Percentiles rank a stretch among this genome's conserved stretches.
These are phyloP conservation scores for Hyaloscypha bicolor DNA, from an alignment of 495 filamentous ascomycete species.

Conservation along the genomic window DNA sequence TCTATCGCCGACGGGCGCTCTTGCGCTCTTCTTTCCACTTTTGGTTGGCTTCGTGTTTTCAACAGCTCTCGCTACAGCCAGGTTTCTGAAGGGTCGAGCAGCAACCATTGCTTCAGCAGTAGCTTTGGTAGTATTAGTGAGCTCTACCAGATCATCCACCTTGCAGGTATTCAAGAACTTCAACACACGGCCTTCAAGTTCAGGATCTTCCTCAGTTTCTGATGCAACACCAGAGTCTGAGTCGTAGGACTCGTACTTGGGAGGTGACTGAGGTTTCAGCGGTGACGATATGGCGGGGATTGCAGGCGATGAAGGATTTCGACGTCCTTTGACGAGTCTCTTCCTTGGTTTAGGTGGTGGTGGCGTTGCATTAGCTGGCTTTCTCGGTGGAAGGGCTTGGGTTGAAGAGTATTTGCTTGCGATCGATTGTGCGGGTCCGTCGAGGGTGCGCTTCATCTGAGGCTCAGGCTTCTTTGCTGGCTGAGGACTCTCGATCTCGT, in stretches of 20 bases:
- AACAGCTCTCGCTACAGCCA: conserved; percentile 67
- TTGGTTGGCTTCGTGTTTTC: conserved; percentile 45
- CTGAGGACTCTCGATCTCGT: conserved; percentile 33
- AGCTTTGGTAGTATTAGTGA: conserved; percentile 69
- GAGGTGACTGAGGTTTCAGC: conserved; percentile 30
- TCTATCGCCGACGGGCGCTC: conserved; percentile 61
- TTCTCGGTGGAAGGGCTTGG: conserved; percentile 35
- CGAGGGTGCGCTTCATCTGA: conserved; percentile 54
- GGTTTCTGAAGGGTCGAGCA: conserved; percentile 65
- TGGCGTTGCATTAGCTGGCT: conserved; percentile 23
- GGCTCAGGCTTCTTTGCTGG: conserved; percentile 43
- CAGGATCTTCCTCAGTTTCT: conserved; percentile 40
- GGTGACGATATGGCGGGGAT: conserved; percentile 36
- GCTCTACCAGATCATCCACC: conserved; percentile 70
- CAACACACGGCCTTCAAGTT: conserved; percentile 62
- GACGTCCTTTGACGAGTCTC: conserved; percentile 63
- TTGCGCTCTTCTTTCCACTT: conserved; percentile 42
- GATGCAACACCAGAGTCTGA: conserved; percentile 38
- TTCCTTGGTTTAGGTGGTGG: conserved; percentile 42
- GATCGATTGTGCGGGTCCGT: conserved; percentile 49
- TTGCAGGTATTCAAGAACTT: conserved; percentile 83
- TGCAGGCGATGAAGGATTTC: conserved; percentile 49
- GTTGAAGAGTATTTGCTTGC: conserved; percentile 60
- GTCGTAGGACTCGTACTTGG: conserved; percentile 54
- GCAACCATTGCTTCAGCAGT: conserved; percentile 65